These are phyloP conservation scores for Catenaria anguillulae DNA, from an alignment of 371 early-diverging fungal species.

Conservation along the genomic window DNA sequence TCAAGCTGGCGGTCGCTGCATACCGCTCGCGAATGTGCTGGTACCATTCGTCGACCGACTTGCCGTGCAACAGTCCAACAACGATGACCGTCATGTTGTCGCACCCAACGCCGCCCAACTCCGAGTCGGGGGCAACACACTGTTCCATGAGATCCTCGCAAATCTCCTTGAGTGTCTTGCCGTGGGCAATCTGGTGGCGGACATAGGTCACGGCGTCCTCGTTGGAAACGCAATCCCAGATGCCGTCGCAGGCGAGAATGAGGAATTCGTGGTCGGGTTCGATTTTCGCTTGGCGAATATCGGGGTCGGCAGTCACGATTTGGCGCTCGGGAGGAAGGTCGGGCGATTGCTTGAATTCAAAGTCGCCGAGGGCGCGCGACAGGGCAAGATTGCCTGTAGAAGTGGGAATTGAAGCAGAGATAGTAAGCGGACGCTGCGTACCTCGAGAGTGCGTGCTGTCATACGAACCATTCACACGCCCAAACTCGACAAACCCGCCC, in stretches of 20 bases:
- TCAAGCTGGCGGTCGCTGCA: not conserved
- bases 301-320: constrained; percentile 82
- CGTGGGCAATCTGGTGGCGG: constrained; percentile 39
- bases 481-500: constrained; percentile 89
- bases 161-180: constrained; percentile 38
- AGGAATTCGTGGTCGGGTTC: constrained; percentile 71
- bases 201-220: constrained; percentile 51
- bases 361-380: constrained; percentile 91
- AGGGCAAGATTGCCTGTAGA: constrained; percentile 67
- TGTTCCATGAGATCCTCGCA: constrained; percentile 80
- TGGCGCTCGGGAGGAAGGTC: constrained; percentile 65
- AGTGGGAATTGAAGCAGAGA: too few species aligned
- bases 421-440: too few species aligned
- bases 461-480: constrained; percentile 77
- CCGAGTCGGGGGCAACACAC: constrained; percentile 70
- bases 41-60: constrained; percentile 50
- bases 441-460: too few species aligned
- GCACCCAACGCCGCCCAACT: constrained; percentile 80
- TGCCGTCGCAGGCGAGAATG: constrained; percentile 91
- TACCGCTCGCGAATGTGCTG: not conserved
- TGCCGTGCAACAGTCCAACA: constrained; percentile 66
- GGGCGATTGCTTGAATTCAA: constrained; percentile 74
- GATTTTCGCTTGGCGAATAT: constrained; percentile 38
- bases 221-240: not conserved
- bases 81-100: constrained; percentile 97